phyloP scores from a whole-genome alignment of 495 filamentous ascomycete genomes.

The Xylaria flabelliformis region DNA sequence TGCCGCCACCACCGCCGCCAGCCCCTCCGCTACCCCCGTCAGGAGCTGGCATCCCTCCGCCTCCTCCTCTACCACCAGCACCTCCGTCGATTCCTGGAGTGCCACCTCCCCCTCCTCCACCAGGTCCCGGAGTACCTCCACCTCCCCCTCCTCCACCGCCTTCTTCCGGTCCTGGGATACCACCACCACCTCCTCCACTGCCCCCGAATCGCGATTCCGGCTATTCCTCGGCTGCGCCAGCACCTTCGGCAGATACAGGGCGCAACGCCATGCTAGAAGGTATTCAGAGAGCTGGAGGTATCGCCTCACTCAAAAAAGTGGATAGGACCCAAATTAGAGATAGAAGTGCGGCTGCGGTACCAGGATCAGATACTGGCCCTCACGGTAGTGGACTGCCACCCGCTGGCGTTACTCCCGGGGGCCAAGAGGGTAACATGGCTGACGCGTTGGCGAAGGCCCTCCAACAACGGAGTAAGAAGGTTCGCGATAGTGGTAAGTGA shows the following conservation, averaged over 20 bases:
- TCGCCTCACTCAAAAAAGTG: slow-evolving; percentile 80
- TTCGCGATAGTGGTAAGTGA: slow-evolving; percentile 86
- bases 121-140: slow-evolving; percentile 40
- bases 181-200: slow-evolving; percentile 72
- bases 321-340: slow-evolving; percentile 77
- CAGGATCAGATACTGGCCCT: slow-evolving; percentile 62
- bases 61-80: slow-evolving; percentile 42
- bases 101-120: slow-evolving; percentile 43
- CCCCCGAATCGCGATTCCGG: slow-evolving; percentile 70
- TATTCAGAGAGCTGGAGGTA: slow-evolving; percentile 80
- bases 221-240: slow-evolving; percentile 63
- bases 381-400: slow-evolving; percentile 62
- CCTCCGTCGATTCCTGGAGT: slow-evolving; percentile 44
- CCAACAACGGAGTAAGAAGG: slow-evolving; percentile 83
- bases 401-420: slow-evolving; percentile 54
- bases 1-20: slow-evolving; percentile 48
- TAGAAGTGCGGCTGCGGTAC: slow-evolving; percentile 74
- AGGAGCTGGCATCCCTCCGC: slow-evolving; percentile 35
- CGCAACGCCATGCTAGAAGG: slow-evolving; percentile 77
- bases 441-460: slow-evolving; percentile 80
- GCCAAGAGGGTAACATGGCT: slow-evolving; percentile 68
- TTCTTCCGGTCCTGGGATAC: slow-evolving; percentile 54
- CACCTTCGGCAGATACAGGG: slow-evolving; percentile 54
- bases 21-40: slow-evolving; percentile 43
- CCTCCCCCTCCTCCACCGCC: slow-evolving; percentile 61